Conservation (phyloP, 1,284 basidiomycete genomes). For the Apiotrichum veenhuisii region DNA sequence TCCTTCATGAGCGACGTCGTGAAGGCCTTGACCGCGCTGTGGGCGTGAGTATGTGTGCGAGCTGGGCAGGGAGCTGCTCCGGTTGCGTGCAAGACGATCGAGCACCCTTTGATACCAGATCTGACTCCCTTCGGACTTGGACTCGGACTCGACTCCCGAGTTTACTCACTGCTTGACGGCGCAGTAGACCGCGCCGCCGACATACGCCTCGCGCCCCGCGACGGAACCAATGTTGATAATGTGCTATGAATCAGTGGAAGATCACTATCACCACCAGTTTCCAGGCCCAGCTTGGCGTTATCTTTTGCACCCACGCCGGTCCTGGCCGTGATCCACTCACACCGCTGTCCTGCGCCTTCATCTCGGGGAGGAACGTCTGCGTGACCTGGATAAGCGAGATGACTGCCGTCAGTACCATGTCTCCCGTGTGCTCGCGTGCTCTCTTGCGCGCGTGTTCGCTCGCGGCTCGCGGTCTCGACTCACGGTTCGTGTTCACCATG, state of each 20-base stretch:
- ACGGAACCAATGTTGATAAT: constrained; percentile 91
- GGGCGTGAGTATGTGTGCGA: not conserved
- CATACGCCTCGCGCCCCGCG: constrained; percentile 81
- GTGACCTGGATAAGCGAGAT: constrained; percentile 12
- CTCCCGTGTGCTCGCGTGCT: no score
- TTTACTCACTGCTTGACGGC: constrained; percentile 28
- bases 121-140: no score
- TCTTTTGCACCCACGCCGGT: no score
- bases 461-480: constrained; percentile 13
- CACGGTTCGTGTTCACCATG: constrained; percentile 87
- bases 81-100: no score
- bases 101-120: no score
- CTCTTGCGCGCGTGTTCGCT: not conserved
- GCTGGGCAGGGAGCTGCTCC: no score
- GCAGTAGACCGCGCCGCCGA: constrained; percentile 62
- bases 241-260: constrained; percentile 52
- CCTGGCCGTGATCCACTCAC: no score
- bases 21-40: constrained; percentile 75
- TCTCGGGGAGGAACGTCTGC: constrained; percentile 56
- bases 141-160: no score
- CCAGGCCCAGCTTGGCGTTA: no score
- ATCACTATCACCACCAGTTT: no score
- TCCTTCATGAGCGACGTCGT: constrained; percentile 75
- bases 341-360: constrained; percentile 76
- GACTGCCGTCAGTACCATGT: constrained; percentile 4